phyloP scores from a whole-genome alignment of 129 eudicot species.

The Helichrysum umbraculigerum region DNA sequence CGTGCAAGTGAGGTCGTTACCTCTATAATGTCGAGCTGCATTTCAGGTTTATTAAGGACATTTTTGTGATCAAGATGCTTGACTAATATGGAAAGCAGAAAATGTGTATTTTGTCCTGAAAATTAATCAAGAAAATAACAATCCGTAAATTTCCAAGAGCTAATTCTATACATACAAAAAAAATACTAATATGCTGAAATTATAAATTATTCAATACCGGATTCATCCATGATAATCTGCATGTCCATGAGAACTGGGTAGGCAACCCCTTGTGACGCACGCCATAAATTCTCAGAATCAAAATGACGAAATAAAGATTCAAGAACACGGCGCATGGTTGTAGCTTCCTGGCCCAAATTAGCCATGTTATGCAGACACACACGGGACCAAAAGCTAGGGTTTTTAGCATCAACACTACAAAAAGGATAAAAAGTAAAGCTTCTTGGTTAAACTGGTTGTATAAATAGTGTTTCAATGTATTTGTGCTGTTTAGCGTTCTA shows the following conservation, averaged over 20 bases:
- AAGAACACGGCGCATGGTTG: slow-evolving; percentile 86
- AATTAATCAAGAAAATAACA: slow-evolving; percentile 4
- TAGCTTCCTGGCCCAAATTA: slow-evolving; percentile 79
- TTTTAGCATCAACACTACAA: slow-evolving; percentile 69
- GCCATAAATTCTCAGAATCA: slow-evolving; percentile 69
- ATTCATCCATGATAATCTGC: slow-evolving; percentile 77
- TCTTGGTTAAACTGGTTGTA: not conserved
- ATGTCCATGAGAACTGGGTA: slow-evolving; percentile 77
- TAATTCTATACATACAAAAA: not conserved
- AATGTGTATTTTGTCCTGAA: slow-evolving; percentile 89
- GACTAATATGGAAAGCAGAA: slow-evolving; percentile 71
- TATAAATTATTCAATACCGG: slow-evolving; percentile 45
- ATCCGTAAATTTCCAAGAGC: not conserved
- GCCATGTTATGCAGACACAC: slow-evolving; percentile 94
- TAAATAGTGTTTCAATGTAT: not conserved
- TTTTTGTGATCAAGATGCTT: slow-evolving; percentile 97
- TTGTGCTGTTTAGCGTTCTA: not conserved
- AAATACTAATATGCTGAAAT: not conserved
- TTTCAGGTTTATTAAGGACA: slow-evolving; percentile 79
- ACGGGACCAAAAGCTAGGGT: slow-evolving; percentile 88
- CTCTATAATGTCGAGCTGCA: slow-evolving; percentile 80
- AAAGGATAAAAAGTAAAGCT: slow-evolving; percentile 18
- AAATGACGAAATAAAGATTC: slow-evolving; percentile 88
- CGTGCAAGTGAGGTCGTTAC: slow-evolving; percentile 68
- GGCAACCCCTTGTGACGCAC: slow-evolving; percentile 62